Base-by-base conservation (phyloP, 2,329 filamentous ascomycete genomes). In the Huntiella decipiens region DNA sequence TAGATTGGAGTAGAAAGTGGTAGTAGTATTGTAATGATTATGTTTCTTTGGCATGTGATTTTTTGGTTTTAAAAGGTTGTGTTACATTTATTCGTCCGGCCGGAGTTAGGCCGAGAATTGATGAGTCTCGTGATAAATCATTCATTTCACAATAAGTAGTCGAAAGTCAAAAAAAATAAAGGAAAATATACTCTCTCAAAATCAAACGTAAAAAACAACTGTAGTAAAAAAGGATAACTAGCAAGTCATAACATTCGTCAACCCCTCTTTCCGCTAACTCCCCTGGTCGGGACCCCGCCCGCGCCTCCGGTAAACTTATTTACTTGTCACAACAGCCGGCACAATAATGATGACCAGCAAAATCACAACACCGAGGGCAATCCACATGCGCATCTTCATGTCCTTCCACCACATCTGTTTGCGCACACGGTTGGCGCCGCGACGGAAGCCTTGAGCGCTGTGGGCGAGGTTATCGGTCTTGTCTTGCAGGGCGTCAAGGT, bases 331-430 rank as follows among this genome's bases (percentile, higher is more conserved):
- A 94, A 88, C 85, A 55, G 81, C 72, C 54, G 91, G 91, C 55
- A 96, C 78, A 59, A 98, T 91, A 61, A 98, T 96, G 63, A 98
- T 75, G 55, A 93, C 68, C 54, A 98, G 74, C 56, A 98, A 71
- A 55, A 96, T 74, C 62, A 96, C 81, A 64, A 98, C 82, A 58
- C 87, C 91, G 50, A 79, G 71, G 60, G 93, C 82, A 56, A 98
- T 70, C 67, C 88, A 96, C 71, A 95, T 91, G 63, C 91, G 79
- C 91, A 98, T 98, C 77, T 96, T 96, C 85, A 95, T 93, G 60
- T 96, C 88, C 74, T 96, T 96, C 88, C 87, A 96, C 88, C 88
- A 96, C 88, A 96, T 96, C 65, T 93, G 79, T 71, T 87, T 88
- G 63, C 91, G 79, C 56, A 98, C 88, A 57, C 85, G 73, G 71